These are phyloP conservation scores for Solanum peruvianum DNA, from an alignment of 257 asterid genomes.

Conservation along the genomic window DNA sequence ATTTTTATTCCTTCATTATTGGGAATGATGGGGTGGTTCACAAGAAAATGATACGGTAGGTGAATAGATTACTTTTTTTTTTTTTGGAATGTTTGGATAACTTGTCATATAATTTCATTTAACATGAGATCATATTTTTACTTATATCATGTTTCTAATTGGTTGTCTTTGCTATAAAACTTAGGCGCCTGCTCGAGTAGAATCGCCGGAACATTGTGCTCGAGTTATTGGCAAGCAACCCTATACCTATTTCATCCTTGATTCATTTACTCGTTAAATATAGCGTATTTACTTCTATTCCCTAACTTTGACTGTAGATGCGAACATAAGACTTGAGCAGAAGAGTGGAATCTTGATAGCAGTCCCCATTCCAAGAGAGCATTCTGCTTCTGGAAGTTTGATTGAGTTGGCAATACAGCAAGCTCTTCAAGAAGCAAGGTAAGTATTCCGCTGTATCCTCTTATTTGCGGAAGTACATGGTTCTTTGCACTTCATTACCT, in stretches of 20 bases:
- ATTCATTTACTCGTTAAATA: background rate
- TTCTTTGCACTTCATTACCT: background rate
- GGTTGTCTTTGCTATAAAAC: conserved; percentile 1
- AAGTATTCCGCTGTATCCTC: conserved; percentile 2
- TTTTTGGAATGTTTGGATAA: background rate
- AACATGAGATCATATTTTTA: background rate
- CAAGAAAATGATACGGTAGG: background rate
- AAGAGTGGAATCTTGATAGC: conserved; percentile 73
- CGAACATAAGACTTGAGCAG: conserved; percentile 46
- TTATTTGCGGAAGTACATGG: conserved; percentile 1
- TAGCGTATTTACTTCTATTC: background rate
- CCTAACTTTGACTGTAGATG: conserved; percentile 23
- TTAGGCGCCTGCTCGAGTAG: conserved; percentile 82
- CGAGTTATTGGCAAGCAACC: conserved; percentile 48
- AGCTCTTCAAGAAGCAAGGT: conserved; percentile 87
- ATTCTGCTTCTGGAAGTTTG: conserved; percentile 70
- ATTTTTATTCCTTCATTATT: background rate
- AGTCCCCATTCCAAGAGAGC: conserved; percentile 74
- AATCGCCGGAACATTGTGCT: conserved; percentile 88
- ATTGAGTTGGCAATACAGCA: conserved; percentile 75
- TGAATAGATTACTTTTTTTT: background rate
- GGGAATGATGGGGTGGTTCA: background rate
- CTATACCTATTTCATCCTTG: background rate
- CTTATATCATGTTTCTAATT: background rate
- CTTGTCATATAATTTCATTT: background rate